These are phyloP conservation scores for Aureobasidium zeae DNA, from an alignment of 2,329 filamentous ascomycete genomes.

Conservation along the genomic window DNA sequence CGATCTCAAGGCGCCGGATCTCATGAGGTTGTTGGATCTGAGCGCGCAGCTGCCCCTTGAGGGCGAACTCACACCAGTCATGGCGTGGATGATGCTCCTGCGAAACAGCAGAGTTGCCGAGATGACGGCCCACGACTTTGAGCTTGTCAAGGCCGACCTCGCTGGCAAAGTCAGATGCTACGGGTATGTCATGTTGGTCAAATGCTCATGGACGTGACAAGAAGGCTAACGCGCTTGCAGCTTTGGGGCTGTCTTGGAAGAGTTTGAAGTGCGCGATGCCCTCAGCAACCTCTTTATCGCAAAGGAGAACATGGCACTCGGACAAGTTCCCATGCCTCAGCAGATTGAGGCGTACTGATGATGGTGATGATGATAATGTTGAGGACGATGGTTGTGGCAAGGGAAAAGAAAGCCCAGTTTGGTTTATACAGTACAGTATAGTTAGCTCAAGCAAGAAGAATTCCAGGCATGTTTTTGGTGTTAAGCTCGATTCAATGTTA, in stretches of 20 bases:
- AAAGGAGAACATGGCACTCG: constrained; percentile 33
- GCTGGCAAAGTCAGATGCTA: constrained; percentile 80
- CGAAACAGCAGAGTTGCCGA: constrained; percentile 59
- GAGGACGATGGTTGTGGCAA: not conserved
- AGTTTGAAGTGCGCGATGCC: constrained; percentile 69
- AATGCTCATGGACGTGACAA: not conserved
- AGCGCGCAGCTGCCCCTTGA: constrained; percentile 68
- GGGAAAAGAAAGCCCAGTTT: not conserved
- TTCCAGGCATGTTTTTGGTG: not conserved
- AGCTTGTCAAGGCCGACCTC: constrained; percentile 62
- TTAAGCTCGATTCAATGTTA: too few species aligned
- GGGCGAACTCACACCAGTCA: constrained; percentile 87
- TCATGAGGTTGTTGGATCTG: constrained; percentile 73
- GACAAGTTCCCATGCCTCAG: constrained; percentile 7
- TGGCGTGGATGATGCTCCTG: constrained; percentile 81
- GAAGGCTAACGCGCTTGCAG: constrained; percentile 28
- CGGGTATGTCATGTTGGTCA: constrained; percentile 55
- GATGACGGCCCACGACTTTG: constrained; percentile 60
- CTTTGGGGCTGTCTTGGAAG: constrained; percentile 61
- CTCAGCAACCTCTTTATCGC: constrained; percentile 60
- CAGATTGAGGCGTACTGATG: constrained; percentile 16
- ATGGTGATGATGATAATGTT: too few species aligned
- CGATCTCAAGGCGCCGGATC: constrained; percentile 65
- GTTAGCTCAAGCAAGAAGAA: not conserved
- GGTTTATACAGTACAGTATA: not conserved